These are phyloP conservation scores for Phytophthora cactorum DNA, from an alignment of 352 stramenopile species.

Conservation along the genomic window DNA sequence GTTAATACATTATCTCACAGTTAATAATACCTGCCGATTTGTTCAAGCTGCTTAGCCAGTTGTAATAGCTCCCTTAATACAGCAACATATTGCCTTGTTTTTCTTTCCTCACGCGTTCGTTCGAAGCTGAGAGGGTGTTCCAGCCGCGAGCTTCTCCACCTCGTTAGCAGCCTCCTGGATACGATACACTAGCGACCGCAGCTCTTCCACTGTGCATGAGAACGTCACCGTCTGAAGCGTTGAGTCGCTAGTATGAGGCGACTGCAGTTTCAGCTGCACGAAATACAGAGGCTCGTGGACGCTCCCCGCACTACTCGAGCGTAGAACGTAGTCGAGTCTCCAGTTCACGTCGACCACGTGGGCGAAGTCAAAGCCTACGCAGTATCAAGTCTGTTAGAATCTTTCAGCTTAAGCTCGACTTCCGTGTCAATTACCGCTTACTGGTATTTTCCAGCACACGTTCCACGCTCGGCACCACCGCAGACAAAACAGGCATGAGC, in stretches of 20 bases:
- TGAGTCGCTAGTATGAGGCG: slow-evolving; percentile 31
- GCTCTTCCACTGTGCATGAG: slow-evolving; percentile 71
- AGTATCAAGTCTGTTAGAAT: slow-evolving; percentile 1
- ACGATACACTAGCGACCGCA: slow-evolving; percentile 73
- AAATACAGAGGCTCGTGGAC: slow-evolving; percentile 68
- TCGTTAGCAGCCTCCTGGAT: slow-evolving; percentile 70
- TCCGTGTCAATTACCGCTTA: slow-evolving; percentile 17
- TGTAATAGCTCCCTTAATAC: background rate
- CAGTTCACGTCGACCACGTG: slow-evolving; percentile 76
- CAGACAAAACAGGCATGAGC: slow-evolving; percentile 28
- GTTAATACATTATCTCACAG: no score
- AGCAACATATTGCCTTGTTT: background rate
- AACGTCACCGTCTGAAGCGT: slow-evolving; percentile 50
- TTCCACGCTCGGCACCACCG: slow-evolving; percentile 27
- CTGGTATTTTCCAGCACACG: slow-evolving; percentile 43
- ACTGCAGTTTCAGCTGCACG: slow-evolving; percentile 69
- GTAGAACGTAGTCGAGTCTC: slow-evolving; percentile 76
- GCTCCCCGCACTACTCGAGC: slow-evolving; percentile 58
- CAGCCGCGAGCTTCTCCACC: slow-evolving; percentile 60
- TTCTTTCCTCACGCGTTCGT: slow-evolving; percentile 12
- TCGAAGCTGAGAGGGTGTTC: slow-evolving; percentile 20
- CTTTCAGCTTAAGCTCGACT: background rate
- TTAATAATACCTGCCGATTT: no score
- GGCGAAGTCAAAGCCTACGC: slow-evolving; percentile 72
- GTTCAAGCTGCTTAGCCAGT: background rate